A percentile compares a stretch with the other conserved stretches of the same genome.
Evolutionary conservation across 129 eudicot species (phyloP).

Genomic region (Gnaphalium uliginosum): DNA sequence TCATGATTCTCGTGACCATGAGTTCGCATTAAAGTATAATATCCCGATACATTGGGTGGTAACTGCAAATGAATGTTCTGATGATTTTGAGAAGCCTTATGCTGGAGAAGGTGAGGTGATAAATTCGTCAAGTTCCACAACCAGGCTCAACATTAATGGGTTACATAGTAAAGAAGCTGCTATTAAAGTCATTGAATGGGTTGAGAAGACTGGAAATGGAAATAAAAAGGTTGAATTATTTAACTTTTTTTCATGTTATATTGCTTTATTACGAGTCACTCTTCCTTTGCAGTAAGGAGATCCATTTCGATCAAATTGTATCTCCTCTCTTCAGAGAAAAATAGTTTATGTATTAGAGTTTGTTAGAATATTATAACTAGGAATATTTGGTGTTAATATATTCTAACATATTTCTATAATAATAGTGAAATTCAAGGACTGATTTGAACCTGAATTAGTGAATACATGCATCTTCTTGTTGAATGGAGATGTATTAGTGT

Average conservation of each 20-base stretch:
- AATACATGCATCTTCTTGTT: not conserved
- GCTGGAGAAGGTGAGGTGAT: conserved; percentile 72
- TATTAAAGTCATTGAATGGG: conserved; percentile 71
- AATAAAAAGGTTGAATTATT: conserved; percentile 60
- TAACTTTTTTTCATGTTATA: conserved; percentile 1
- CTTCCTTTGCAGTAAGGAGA: not conserved
- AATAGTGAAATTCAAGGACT: not conserved
- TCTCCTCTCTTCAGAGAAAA: not conserved
- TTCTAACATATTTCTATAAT: no score
- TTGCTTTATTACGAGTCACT: not conserved
- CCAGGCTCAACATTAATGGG: conserved; percentile 83
- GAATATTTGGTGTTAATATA: no score
- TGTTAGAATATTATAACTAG: no score
- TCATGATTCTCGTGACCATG: conserved; percentile 91
- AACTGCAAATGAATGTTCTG: conserved; percentile 54
- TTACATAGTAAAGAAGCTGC: conserved; percentile 74
- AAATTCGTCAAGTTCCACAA: conserved; percentile 69
- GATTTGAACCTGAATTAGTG: not conserved
- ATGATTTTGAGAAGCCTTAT: conserved; percentile 54
- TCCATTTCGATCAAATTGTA: not conserved
- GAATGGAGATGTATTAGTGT: not conserved
- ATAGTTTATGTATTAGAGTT: not conserved
- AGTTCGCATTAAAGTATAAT: conserved; percentile 77
- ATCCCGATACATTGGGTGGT: conserved; percentile 78
- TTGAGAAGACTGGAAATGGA: conserved; percentile 77